Conservation (phyloP, 768 basidiomycete genomes). For the Lyophyllum shimeji region DNA sequence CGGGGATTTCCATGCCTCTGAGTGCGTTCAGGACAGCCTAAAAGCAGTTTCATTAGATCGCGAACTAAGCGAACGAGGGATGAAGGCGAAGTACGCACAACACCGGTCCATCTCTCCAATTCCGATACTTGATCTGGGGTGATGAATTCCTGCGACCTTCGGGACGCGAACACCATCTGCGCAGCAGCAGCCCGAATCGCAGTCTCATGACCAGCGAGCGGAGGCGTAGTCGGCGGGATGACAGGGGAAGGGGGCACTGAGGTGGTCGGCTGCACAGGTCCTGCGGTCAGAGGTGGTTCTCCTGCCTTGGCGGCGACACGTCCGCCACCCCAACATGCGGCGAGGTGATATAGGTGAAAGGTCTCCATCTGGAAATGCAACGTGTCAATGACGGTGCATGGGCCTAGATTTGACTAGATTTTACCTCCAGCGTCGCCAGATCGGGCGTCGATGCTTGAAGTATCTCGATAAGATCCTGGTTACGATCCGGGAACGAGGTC, state of each 20-base stretch:
- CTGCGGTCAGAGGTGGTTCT: slow-evolving; percentile 44
- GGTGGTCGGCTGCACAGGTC: slow-evolving; percentile 39
- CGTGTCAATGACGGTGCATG: background rate
- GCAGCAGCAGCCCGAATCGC: slow-evolving; percentile 74
- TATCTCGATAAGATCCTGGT: slow-evolving; percentile 58
- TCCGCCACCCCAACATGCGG: slow-evolving; percentile 59
- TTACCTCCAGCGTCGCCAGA: slow-evolving; percentile 70
- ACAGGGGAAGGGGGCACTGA: slow-evolving; percentile 25
- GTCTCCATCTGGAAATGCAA: slow-evolving; percentile 69
- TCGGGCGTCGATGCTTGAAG: slow-evolving; percentile 50
- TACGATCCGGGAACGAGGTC: slow-evolving; percentile 78
- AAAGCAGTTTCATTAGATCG: slow-evolving; percentile 8
- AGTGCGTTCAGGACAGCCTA: slow-evolving; percentile 61
- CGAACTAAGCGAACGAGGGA: background rate
- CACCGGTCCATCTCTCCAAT: slow-evolving; percentile 62
- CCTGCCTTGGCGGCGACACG: slow-evolving; percentile 21
- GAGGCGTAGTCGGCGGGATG: slow-evolving; percentile 14
- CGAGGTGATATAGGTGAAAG: slow-evolving; percentile 79
- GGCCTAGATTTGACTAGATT: slow-evolving; percentile 5
- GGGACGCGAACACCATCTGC: slow-evolving; percentile 82
- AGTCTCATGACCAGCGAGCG: slow-evolving; percentile 25
- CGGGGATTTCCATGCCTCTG: slow-evolving; percentile 42
- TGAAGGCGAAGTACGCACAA: slow-evolving; percentile 29
- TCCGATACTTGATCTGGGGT: slow-evolving; percentile 60
- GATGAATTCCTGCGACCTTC: slow-evolving; percentile 72